Evolutionary conservation across 352 stramenopile genomes (phyloP).

Genomic region (Phytophthora cajani): DNA sequence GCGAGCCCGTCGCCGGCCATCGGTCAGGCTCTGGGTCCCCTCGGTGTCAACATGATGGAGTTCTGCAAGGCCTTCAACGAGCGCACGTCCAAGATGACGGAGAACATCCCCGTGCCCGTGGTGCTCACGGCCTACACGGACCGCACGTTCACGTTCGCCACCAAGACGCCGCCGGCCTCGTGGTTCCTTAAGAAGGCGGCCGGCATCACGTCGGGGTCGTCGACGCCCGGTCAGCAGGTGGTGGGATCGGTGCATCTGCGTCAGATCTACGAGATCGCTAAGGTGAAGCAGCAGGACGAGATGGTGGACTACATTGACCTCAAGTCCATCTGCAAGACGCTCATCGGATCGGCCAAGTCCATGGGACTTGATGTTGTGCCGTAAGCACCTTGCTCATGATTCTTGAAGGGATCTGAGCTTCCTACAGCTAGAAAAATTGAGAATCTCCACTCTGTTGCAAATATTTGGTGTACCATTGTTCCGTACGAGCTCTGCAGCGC

Average conservation of each 20-base stretch:
- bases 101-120: conserved; percentile 94
- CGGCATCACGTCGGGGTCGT: conserved; percentile 81
- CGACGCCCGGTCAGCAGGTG: conserved; percentile 75
- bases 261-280: conserved; percentile 98
- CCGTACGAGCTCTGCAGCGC: neutral
- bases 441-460: conserved; percentile 25
- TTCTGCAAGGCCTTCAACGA: conserved; percentile 99
- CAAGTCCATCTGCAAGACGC: conserved; percentile 91
- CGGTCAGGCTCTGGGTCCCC: conserved; percentile 93
- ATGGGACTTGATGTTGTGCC: conserved; percentile 91
- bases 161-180: conserved; percentile 94
- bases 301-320: conserved; percentile 94
- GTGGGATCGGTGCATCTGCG: conserved; percentile 92
- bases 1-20: conserved; percentile 88
- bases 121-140: conserved; percentile 94
- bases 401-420: conserved; percentile 8
- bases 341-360: conserved; percentile 93
- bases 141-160: conserved; percentile 96
- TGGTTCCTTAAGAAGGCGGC: conserved; percentile 95
- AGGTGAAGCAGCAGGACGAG: conserved; percentile 96
- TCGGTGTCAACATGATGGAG: conserved; percentile 99
- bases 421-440: conserved; percentile 26
- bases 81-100: conserved; percentile 90
- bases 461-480: conserved; percentile 9
- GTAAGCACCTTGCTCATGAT: conserved; percentile 28